Conservation (phyloP, 2,329 filamentous ascomycete species). For the Ceratocystis cubensis region DNA sequence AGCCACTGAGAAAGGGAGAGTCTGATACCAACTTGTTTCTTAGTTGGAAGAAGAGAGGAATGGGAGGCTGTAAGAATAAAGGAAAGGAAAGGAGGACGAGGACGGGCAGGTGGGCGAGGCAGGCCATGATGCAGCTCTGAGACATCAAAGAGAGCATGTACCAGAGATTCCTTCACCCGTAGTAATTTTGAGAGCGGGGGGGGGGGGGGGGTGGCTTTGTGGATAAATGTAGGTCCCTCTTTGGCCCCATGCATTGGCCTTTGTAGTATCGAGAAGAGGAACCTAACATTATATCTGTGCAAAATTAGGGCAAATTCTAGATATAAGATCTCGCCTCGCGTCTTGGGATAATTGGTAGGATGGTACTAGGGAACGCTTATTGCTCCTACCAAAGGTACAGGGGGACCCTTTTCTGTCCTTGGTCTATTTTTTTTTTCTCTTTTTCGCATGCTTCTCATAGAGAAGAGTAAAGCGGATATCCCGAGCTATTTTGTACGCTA, state of each 20-base stretch:
- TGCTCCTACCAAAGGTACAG: conserved; percentile 1
- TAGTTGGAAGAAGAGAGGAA: not conserved
- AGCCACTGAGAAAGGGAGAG: not conserved
- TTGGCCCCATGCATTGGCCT: not conserved
- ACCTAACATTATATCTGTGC: not conserved
- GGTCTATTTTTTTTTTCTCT: not conserved
- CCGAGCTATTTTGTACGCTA: not conserved
- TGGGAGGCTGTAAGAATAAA: not conserved
- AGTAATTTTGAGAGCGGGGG: not conserved
- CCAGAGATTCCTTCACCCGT: conserved; percentile 3
- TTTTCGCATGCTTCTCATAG: too few relatives aligned
- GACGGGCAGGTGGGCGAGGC: not conserved
- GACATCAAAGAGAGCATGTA: not conserved
- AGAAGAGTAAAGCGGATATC: not conserved
- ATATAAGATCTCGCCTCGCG: not conserved
- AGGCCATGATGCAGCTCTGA: conserved; percentile 3
- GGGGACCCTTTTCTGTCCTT: not conserved
- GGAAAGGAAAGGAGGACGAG: not conserved
- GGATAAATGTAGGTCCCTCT: not conserved
- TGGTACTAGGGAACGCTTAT: conserved; percentile 1
- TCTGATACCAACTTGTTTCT: not conserved
- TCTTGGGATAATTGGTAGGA: not conserved
- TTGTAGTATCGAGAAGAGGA: not conserved
- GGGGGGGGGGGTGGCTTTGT: too few relatives aligned
- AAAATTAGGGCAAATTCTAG: not conserved